Base-by-base conservation (phyloP, 148 eudicot genomes). In the Persicaria maculosa region DNA sequence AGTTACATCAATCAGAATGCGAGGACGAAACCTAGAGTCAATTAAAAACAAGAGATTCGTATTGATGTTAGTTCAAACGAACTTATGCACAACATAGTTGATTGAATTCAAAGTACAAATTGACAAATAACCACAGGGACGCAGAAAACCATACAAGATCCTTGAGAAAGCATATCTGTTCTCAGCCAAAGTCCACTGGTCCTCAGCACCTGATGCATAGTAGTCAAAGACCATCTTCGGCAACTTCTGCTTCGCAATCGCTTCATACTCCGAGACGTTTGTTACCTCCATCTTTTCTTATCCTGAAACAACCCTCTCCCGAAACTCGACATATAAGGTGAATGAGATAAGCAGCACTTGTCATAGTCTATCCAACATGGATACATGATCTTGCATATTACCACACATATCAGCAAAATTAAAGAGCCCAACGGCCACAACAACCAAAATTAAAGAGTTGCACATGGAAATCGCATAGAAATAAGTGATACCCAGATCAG, bases 131-230 rank as follows among this genome's bases (percentile, higher is more conserved):
- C 40, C 19, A 40, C 16, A 54, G 67, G 16, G 47, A 36, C 40
- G 31, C 7, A 20, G 6, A 9, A 69, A 72, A 72, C 76, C 84
- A 81, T 81, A 95, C 98, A 90, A 77, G 78, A 95, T 95, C 85
- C 96, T 95, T 53, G 97, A 80, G 83, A 95, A 95, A 69, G 98
- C 98, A 75, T 90, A 86, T 85, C 92, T 78, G 84, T 95, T 95
- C 84, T 95, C 98, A 10, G 85, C 79, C 79, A 95, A 77, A 86
- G 97, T 95, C 98, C 98, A 95, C 73, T 95, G 93, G 77, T 95
- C 98, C 84, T 95, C 98, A 50, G 98, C 96, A 75, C 99, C 99
- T 1, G 99, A 95, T 78, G 99, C 99, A 81, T 95, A 95, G 88
- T 95, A 95, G 78, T 95, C 99, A 47, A 78, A 95, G 50, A 74